phyloP scores from a whole-genome alignment of 352 stramenopile genomes.

The Pythium utonaiense region DNA sequence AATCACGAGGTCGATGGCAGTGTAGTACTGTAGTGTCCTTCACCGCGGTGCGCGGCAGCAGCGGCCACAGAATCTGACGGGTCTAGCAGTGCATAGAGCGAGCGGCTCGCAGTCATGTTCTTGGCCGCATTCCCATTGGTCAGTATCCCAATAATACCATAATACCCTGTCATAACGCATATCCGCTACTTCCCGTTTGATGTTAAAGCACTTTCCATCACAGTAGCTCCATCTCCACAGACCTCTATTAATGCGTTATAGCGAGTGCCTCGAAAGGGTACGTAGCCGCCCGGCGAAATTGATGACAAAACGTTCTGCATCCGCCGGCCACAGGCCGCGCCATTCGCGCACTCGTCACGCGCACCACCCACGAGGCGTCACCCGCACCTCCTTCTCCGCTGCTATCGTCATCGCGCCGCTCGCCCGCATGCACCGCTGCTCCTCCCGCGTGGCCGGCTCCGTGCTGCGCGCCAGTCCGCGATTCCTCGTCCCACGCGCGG shows the following conservation, averaged over 20 bases:
- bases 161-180: not conserved
- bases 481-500: not conserved
- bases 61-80: not conserved
- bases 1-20: too few relatives aligned
- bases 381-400: too few relatives aligned
- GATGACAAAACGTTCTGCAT: conserved; percentile 14
- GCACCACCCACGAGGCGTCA: too few relatives aligned
- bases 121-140: conserved; percentile 10
- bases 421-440: conserved; percentile 14
- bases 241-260: conserved; percentile 2
- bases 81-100: not conserved
- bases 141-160: not conserved
- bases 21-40: not conserved
- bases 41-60: not conserved
- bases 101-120: conserved; percentile 7
- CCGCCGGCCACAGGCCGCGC: conserved; percentile 6
- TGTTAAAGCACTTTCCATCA: too few relatives aligned
- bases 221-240: too few relatives aligned
- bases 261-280: conserved; percentile 16
- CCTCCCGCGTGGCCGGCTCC: conserved; percentile 13
- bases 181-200: too few relatives aligned
- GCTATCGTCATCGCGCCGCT: not conserved
- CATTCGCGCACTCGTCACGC: not conserved
- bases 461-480: conserved; percentile 7
- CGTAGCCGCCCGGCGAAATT: not conserved